Percentiles rank a stretch among this genome's conserved stretches.
phyloP scores from a whole-genome alignment of 2,329 filamentous ascomycete species.

The Pestalotiopsis sp. region DNA sequence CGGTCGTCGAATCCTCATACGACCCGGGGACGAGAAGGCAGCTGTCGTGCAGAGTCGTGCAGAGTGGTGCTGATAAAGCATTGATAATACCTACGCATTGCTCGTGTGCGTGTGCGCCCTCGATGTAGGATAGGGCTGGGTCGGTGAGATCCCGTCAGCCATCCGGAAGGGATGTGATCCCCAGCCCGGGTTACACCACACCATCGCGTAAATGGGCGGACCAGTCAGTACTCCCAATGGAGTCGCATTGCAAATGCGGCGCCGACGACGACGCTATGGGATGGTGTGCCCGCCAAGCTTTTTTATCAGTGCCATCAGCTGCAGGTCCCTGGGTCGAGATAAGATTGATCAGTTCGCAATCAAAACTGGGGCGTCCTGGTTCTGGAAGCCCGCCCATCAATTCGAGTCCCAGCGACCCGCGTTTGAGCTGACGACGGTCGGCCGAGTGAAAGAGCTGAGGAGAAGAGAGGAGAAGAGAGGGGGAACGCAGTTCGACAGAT shows the following conservation, averaged over 20 bases:
- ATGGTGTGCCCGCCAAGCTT: conserved; percentile 13
- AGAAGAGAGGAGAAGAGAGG: not conserved
- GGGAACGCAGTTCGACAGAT: not conserved
- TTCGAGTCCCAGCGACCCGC: not conserved
- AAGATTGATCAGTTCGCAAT: conserved; percentile 13
- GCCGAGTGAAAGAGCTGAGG: not conserved
- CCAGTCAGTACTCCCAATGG: not conserved
- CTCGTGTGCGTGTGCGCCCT: not conserved
- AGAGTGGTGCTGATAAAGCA: not conserved
- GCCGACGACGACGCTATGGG: not conserved
- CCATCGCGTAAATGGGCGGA: not conserved
- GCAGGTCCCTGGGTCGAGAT: conserved; percentile 13
- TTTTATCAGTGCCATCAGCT: conserved; percentile 14
- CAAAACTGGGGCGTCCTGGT: conserved; percentile 13
- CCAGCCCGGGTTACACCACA: not conserved
- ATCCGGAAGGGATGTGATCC: not conserved
- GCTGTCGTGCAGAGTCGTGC: not conserved
- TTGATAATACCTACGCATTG: not conserved
- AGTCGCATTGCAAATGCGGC: not conserved
- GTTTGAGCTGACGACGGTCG: conserved; percentile 1
- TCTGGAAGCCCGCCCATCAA: not conserved
- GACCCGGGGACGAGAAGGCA: not conserved
- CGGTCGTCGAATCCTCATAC: not conserved
- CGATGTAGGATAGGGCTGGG: not conserved
- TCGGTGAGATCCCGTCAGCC: not conserved